Base-by-base conservation (phyloP, 2,329 filamentous ascomycete genomes). In the Gremmenia infestans region DNA sequence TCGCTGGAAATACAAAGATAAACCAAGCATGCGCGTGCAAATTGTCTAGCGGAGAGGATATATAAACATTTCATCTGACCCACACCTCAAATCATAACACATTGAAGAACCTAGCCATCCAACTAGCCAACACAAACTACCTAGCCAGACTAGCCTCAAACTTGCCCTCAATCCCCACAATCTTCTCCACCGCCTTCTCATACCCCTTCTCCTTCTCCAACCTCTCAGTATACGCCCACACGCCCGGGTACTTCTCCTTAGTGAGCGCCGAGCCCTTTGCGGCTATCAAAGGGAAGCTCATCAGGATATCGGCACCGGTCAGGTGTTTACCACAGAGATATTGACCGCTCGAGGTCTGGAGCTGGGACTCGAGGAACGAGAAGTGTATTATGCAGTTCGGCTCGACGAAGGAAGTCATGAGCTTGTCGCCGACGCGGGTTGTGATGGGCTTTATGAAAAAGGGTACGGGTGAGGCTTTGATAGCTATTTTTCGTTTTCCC, bases 381-480 rank as follows among this genome's bases (percentile, higher is more conserved):
- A 80, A 77, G 60, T 82, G 74, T 6, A 70, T 73, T 23, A 72
- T 72, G 55, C 78, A 71, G 59, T 80, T 77, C 1, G 72, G 72
- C 39, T 74, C 72, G 39, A 81, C 68, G 64, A 76, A 81, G 11
- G 65, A 57, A 0, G 60, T 62, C 14, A 77, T 71, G 35, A 83
- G 70, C 52, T 74, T 74, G 56, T 52, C 45, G 7, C 80, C 80
- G 19, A 89, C 78, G 5, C 74, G 71, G 5, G 72, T 72, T 14
- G 83, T 83, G 58, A 89, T 76, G 2, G 85, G 85, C 60, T 81
- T 84, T 66, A 89, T 74, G 74, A 89, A 87, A 76, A 88, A 89
- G 0, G 85, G 85, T 0, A 86, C 78, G 0, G 81, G 77, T 0
- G 80, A 73, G 22, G 73, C 74, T 59, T 75, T 74, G 59, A 85